Evolutionary conservation across 179 eudicot species (phyloP), one percentile per base, ranked within the genome.

Genomic region (Carnegiea gigantea): DNA sequence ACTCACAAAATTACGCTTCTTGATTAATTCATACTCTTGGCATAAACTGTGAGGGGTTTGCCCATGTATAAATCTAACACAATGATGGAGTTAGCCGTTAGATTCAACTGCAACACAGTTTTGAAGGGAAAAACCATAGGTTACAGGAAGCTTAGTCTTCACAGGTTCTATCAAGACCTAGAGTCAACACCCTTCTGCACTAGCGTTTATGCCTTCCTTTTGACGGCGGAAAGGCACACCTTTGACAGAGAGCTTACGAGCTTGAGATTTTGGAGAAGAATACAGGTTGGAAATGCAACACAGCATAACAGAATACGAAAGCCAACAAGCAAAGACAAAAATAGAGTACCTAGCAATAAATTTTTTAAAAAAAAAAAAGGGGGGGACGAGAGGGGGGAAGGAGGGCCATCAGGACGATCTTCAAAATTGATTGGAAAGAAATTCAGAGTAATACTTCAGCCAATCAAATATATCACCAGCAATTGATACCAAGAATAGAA

Each of bases 381-480:
- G 38, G 6, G 0, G 26, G 26, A 13, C 26, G 48, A 62, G 21
- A 51, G 20, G 68, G 43, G 44, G 44, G 57, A 20, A 51, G 57
- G 57, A 20, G 17, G 57, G 77, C 62, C 78, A 73, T 65, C 59
- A 78, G 9, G 72, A 54, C 20, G 26, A 76, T 60, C 67, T 60
- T 60, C 67, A 21, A 60, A 60, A 21, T 60, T 60, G 26, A 21
- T 21, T 60, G 67, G 67, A 60, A 60, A 60, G 28, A n/a, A 60
- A 60, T 18, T 24, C 71, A 13, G 57, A 17, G 62, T 5, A 68
- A 68, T n/a, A 67, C 38, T 14, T 30, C 36, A 67, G 40, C 40
- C 72, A 67, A 28, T 13, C 6, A 13, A 67, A 26, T 11, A 67
- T 13, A 67, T 67, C 40, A 12, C 68, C 68, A 23, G 71, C 71